Conservation (phyloP, 176 grass and related monocot species). For the Oryza longistaminata region DNA sequence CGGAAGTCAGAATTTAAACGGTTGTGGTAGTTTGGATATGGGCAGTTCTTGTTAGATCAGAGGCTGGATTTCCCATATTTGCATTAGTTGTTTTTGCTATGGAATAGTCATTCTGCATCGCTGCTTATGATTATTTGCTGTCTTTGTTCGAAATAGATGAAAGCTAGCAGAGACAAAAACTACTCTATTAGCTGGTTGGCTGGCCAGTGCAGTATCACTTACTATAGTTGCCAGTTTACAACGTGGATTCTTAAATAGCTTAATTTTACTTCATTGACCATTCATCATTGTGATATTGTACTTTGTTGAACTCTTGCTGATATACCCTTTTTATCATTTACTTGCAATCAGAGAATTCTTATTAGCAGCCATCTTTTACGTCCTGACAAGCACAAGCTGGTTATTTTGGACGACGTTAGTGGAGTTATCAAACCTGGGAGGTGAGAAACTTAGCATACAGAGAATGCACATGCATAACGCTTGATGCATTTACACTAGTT, state of each 20-base stretch:
- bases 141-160: not conserved
- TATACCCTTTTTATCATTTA: not conserved
- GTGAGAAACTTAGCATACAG: constrained; percentile 38
- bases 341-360: constrained; percentile 51
- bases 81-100: not conserved
- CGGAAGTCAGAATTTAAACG: not conserved
- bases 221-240: not conserved
- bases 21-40: not conserved
- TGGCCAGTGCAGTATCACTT: not conserved
- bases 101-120: not conserved
- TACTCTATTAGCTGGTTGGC: not conserved
- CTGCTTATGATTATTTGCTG: not conserved
- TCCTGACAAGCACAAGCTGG: constrained; percentile 48
- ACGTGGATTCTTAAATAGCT: not conserved
- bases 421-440: constrained; percentile 64
- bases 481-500: not conserved
- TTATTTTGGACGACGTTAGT: constrained; percentile 62
- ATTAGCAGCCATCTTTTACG: constrained; percentile 40
- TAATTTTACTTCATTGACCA: not conserved
- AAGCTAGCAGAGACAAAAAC: not conserved
- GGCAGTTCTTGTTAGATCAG: not conserved
- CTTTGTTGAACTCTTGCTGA: not conserved
- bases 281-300: not conserved
- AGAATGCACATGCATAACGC: not conserved
- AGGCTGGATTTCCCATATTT: not conserved